These are phyloP conservation scores for Malassezia pachydermatis DNA, from an alignment of 1,284 basidiomycete species.

Conservation along the genomic window DNA sequence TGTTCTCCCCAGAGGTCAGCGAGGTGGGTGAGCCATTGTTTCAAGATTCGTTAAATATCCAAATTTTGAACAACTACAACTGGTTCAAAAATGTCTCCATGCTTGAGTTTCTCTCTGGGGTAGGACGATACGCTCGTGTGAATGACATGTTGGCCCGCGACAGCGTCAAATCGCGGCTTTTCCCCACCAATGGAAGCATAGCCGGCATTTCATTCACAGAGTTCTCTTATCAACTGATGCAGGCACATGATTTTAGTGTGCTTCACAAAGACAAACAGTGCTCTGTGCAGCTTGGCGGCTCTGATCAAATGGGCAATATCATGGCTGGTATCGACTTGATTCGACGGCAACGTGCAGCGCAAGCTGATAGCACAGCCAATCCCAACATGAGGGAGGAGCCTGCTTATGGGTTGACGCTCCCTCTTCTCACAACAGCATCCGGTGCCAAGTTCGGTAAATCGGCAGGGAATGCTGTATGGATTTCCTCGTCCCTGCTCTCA, in stretches of 20 bases:
- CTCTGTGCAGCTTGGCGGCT: constrained; percentile 83
- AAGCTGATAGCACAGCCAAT: constrained; percentile 17
- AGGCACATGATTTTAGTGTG: constrained; percentile 85
- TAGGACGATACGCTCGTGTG: constrained; percentile 71
- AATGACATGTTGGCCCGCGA: constrained; percentile 84
- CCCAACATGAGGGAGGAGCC: constrained; percentile 19
- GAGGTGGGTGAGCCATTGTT: neutral
- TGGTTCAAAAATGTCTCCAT: constrained; percentile 69
- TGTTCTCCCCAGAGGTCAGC: neutral
- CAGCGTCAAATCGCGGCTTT: constrained; percentile 57
- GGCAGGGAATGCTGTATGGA: constrained; percentile 88
- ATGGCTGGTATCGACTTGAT: constrained; percentile 82
- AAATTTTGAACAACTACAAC: constrained; percentile 63
- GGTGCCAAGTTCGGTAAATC: constrained; percentile 98
- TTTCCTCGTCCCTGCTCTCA: constrained; percentile 15
- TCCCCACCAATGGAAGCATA: neutral
- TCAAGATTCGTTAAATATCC: constrained; percentile 12
- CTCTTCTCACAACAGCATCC: constrained; percentile 74
- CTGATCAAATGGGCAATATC: constrained; percentile 99
- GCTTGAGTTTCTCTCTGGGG: constrained; percentile 72
- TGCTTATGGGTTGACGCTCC: constrained; percentile 81
- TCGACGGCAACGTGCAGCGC: constrained; percentile 51
- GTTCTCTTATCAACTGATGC: constrained; percentile 91
- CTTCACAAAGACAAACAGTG: constrained; percentile 60
- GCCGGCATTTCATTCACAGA: constrained; percentile 84